These are phyloP conservation scores for Cryomyces minteri DNA, from an alignment of 495 filamentous ascomycete species.

Conservation along the genomic window DNA sequence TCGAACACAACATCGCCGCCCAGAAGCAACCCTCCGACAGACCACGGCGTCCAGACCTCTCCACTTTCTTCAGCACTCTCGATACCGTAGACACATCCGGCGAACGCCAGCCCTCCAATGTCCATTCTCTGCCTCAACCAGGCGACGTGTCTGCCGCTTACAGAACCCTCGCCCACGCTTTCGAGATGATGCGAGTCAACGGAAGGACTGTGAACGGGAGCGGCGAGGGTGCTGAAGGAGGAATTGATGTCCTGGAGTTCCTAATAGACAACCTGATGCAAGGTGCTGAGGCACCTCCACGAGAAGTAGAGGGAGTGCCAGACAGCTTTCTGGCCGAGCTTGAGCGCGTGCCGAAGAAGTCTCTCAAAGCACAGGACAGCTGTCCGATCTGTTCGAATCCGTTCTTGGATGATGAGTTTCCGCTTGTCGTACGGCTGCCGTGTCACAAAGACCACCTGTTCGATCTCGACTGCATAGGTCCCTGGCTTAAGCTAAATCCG, in stretches of 20 bases:
- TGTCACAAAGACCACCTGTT: slow-evolving; percentile 70
- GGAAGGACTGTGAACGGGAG: background rate
- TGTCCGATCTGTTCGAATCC: slow-evolving; percentile 79
- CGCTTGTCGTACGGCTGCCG: slow-evolving; percentile 72
- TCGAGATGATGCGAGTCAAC: slow-evolving; percentile 23
- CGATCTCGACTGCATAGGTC: slow-evolving; percentile 86
- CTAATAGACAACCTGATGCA: slow-evolving; percentile 44
- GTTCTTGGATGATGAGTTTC: slow-evolving; percentile 62
- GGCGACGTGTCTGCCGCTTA: slow-evolving; percentile 47
- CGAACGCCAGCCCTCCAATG: slow-evolving; percentile 29
- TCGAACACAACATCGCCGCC: slow-evolving; percentile 63
- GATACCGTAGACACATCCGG: slow-evolving; percentile 37
- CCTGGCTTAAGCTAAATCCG: slow-evolving; percentile 76
- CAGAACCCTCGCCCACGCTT: slow-evolving; percentile 40
- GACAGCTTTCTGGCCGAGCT: slow-evolving; percentile 70
- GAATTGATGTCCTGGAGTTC: slow-evolving; percentile 32
- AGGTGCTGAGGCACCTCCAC: slow-evolving; percentile 46
- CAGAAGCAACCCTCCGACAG: slow-evolving; percentile 15
- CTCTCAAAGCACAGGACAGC: slow-evolving; percentile 42
- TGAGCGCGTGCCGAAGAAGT: slow-evolving; percentile 58
- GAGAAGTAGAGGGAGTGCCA: slow-evolving; percentile 51
- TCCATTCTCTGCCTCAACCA: slow-evolving; percentile 51
- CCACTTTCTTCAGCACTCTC: slow-evolving; percentile 70
- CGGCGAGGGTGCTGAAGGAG: slow-evolving; percentile 7
- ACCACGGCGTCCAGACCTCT: slow-evolving; percentile 56